Evolutionary conservation across 768 basidiomycete species (phyloP).

Genomic region (Pleurotus citrinopileatus): DNA sequence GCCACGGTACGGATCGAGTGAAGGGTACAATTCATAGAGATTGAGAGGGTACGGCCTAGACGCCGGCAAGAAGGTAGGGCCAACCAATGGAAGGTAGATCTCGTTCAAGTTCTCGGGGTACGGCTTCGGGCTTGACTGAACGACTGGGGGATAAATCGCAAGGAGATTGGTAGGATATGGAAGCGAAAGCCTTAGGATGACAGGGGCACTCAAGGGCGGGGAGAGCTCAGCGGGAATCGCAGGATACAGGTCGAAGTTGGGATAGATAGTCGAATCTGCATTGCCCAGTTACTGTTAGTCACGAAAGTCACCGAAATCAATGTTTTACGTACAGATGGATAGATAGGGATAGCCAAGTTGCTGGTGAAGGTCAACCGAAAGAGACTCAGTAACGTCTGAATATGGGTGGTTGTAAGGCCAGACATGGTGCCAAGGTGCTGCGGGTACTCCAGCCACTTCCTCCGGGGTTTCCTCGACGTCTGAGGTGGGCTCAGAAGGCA

Average conservation of each 20-base stretch:
- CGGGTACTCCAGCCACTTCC: not conserved
- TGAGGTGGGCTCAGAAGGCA: too few species aligned
- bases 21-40: not conserved
- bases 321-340: constrained; percentile 29
- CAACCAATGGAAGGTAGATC: not conserved
- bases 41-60: not conserved
- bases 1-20: not conserved
- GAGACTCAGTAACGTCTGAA: not conserved
- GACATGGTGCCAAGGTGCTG: constrained; percentile 16
- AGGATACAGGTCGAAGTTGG: constrained; percentile 31
- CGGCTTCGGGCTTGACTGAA: not conserved
- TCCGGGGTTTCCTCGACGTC: not conserved
- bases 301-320: too few species aligned
- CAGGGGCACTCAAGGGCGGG: not conserved
- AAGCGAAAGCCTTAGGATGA: not conserved
- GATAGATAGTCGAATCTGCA: constrained; percentile 31
- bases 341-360: constrained; percentile 21
- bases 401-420: constrained; percentile 11
- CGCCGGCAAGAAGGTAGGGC: not conserved
- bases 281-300: not conserved
- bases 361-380: not conserved
- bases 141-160: not conserved
- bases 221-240: not conserved
- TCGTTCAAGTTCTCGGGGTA: not conserved
- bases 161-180: not conserved